Percentiles rank a stretch among this genome's conserved stretches.
These are phyloP conservation scores for Rhizopogon vesiculosus DNA, from an alignment of 768 basidiomycete species.

Conservation along the genomic window DNA sequence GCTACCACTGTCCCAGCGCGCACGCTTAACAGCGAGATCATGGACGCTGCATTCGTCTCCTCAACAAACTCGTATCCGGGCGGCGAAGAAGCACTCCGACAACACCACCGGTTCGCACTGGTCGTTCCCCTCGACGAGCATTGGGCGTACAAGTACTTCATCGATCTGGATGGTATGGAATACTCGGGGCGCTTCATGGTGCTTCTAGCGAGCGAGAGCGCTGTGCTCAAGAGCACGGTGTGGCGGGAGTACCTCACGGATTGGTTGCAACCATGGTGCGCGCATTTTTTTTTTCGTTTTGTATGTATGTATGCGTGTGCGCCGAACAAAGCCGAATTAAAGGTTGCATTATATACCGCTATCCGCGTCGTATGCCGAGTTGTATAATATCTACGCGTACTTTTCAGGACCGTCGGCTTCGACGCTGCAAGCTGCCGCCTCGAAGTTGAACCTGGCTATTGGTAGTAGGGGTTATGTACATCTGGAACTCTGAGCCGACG, in stretches of 20 bases:
- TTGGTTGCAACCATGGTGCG: conserved; percentile 88
- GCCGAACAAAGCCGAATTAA: not conserved
- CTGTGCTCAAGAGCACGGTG: conserved; percentile 87
- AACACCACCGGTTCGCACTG: conserved; percentile 64
- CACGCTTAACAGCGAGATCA: conserved; percentile 69
- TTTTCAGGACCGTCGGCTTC: conserved; percentile 81
- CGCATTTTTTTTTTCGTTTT: not conserved
- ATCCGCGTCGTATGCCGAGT: conserved; percentile 79
- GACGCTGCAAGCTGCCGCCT: conserved; percentile 39
- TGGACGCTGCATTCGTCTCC: conserved; percentile 87
- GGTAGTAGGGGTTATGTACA: conserved; percentile 11
- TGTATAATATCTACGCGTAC: conserved; percentile 91
- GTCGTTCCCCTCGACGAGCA: conserved; percentile 78
- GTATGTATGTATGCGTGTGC: too few species aligned
- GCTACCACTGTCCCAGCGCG: conserved; percentile 58
- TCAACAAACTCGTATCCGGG: conserved; percentile 74
- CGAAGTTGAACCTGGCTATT: conserved; percentile 37
- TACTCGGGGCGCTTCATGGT: conserved; percentile 90
- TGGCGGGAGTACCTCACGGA: conserved; percentile 89
- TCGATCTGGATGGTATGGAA: conserved; percentile 94
- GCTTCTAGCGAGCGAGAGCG: conserved; percentile 82
- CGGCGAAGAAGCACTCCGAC: conserved; percentile 61
- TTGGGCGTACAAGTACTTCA: conserved; percentile 90
- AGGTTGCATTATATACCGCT: conserved; percentile 97
- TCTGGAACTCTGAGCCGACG: conserved; percentile 53